These are phyloP conservation scores for Alternaria brassicicola DNA, from an alignment of 2,329 filamentous ascomycete species.

Conservation along the genomic window DNA sequence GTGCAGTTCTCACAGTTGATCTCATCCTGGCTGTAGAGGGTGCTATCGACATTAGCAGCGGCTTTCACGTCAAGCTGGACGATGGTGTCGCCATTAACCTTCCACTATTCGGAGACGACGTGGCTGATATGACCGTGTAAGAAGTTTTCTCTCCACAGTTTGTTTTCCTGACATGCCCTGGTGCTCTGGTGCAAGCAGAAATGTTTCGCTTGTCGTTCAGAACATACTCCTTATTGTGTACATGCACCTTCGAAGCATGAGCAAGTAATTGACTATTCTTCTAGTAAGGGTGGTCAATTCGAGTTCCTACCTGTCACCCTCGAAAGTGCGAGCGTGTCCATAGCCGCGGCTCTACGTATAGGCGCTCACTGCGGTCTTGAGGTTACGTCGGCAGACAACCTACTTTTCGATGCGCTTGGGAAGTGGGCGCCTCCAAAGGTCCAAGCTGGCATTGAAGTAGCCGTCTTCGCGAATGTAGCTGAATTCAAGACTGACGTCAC, in stretches of 20 bases:
- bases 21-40: slow-evolving; percentile 58
- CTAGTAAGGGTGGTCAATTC: slow-evolving; percentile 60
- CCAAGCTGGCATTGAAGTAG: slow-evolving; percentile 56
- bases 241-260: neutral
- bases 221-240: no score
- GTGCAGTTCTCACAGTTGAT: slow-evolving; percentile 58
- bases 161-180: neutral
- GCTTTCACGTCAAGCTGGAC: slow-evolving; percentile 62
- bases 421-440: slow-evolving; percentile 22
- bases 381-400: slow-evolving; percentile 2
- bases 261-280: neutral
- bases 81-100: slow-evolving; percentile 58
- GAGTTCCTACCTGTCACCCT: slow-evolving; percentile 64
- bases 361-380: slow-evolving; percentile 53
- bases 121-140: slow-evolving; percentile 59
- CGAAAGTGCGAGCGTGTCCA: slow-evolving; percentile 51
- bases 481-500: slow-evolving; percentile 62
- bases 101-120: slow-evolving; percentile 57
- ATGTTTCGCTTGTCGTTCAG: no score
- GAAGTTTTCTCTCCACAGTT: slow-evolving; percentile 30
- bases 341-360: slow-evolving; percentile 58
- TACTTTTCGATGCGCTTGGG: neutral
- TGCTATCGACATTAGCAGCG: slow-evolving; percentile 58
- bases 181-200: no score
- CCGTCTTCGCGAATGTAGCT: slow-evolving; percentile 60